Percentiles rank a stretch among this genome's conserved stretches.
Evolutionary conservation across 2,329 filamentous ascomycete genomes (phyloP).

Genomic region (Colletotrichum sidae): DNA sequence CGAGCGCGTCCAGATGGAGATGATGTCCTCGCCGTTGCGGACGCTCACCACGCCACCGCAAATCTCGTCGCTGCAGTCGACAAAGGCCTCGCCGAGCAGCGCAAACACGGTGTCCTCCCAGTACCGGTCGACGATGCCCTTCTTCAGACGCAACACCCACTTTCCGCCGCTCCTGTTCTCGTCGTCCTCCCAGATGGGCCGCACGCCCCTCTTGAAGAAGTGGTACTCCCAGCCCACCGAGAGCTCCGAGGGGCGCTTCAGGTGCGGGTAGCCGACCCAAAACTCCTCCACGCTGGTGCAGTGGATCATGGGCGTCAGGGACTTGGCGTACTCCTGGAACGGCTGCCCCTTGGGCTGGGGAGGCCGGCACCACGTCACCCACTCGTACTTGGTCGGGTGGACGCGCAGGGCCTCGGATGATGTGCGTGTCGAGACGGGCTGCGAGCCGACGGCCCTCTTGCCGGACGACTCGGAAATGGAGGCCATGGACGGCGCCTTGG

Average conservation of each 20-base stretch:
- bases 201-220: conserved; percentile 95
- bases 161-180: conserved; percentile 97
- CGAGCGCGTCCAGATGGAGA: conserved; percentile 97
- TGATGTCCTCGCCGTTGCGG: conserved; percentile 93
- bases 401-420: conserved; percentile 36
- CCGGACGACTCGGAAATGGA: conserved; percentile 66
- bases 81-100: conserved; percentile 93
- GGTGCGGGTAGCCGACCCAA: conserved; percentile 87
- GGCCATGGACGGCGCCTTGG: conserved; percentile 55
- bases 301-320: conserved; percentile 85
- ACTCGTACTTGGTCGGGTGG: conserved; percentile 77
- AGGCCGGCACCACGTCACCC: conserved; percentile 97
- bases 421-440: conserved; percentile 34
- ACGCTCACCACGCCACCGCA: conserved; percentile 96
- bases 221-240: conserved; percentile 97
- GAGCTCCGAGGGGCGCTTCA: conserved; percentile 88
- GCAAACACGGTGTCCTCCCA: conserved; percentile 96
- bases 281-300: conserved; percentile 90
- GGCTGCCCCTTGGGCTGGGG: conserved; percentile 95
- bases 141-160: conserved; percentile 97
- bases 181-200: conserved; percentile 98
- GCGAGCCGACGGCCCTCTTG: conserved; percentile 30
- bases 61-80: conserved; percentile 91
- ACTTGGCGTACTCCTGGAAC: conserved; percentile 94
- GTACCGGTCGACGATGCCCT: conserved; percentile 94